Percentiles rank a stretch among this genome's conserved stretches.
These are phyloP conservation scores for Ophiostoma tasmaniense DNA, from an alignment of 2,329 filamentous ascomycete genomes.

Conservation along the genomic window DNA sequence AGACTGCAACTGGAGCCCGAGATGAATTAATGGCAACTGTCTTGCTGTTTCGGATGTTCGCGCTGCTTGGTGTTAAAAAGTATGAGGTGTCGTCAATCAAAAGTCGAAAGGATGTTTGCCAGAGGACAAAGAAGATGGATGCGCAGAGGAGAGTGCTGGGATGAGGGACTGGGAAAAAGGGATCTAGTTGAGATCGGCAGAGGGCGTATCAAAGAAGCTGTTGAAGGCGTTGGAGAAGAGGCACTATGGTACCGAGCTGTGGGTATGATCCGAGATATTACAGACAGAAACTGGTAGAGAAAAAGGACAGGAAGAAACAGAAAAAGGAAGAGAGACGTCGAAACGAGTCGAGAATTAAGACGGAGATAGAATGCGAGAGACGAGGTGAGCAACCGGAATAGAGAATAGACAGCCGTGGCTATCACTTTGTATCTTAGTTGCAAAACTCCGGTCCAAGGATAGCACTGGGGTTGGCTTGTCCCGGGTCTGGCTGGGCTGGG, in stretches of 20 bases:
- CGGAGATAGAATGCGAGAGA: not conserved
- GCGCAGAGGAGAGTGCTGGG: not conserved
- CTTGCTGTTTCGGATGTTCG: not conserved
- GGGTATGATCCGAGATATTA: not conserved
- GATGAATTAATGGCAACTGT: not conserved
- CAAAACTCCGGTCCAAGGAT: not conserved
- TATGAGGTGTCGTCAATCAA: not conserved
- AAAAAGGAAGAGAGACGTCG: not conserved
- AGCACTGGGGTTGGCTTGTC: not conserved
- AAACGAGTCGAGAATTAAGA: not conserved
- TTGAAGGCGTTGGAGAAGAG: not conserved
- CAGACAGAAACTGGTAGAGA: not conserved
- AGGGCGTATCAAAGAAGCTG: not conserved
- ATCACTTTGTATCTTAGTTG: too few relatives aligned
- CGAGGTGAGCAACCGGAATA: not conserved
- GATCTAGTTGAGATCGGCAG: conserved; percentile 1
- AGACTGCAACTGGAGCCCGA: not conserved
- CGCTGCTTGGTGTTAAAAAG: not conserved
- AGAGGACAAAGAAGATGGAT: conserved; percentile 2
- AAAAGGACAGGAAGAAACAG: not conserved
- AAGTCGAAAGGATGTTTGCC: not conserved
- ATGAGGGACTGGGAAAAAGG: conserved; percentile 2
- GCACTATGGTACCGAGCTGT: not conserved
- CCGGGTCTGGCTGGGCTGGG: not conserved
- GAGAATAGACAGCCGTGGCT: not conserved